These are phyloP conservation scores for Chytriomyces hyalinus DNA, from an alignment of 192 early-diverging fungal species.

Conservation along the genomic window DNA sequence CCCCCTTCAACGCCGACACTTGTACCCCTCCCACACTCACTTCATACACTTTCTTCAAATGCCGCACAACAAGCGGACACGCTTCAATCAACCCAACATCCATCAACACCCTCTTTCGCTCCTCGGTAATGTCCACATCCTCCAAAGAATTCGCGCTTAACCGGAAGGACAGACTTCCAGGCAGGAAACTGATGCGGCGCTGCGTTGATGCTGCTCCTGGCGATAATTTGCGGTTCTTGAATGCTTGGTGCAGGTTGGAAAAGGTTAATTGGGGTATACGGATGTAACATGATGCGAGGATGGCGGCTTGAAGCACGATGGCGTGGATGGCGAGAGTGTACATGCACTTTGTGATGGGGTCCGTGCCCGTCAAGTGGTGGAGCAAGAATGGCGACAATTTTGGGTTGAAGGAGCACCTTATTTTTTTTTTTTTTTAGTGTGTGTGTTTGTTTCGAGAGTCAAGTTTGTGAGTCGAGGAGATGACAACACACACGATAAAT, in stretches of 20 bases:
- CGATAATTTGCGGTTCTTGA: neutral
- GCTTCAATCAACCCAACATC: conserved; percentile 8
- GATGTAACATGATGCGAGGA: too few species aligned
- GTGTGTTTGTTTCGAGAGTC: too few species aligned
- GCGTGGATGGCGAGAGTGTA: too few species aligned
- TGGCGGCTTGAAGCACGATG: too few species aligned
- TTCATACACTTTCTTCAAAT: conserved; percentile 49
- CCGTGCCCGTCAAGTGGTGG: too few species aligned
- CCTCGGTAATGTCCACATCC: conserved; percentile 55
- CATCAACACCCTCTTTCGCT: conserved; percentile 40
- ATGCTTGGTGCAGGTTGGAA: neutral
- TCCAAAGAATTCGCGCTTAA: conserved; percentile 47
- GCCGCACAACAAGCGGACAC: neutral
- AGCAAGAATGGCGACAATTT: too few species aligned
- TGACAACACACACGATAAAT: neutral
- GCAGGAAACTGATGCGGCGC: neutral
- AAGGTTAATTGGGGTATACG: neutral
- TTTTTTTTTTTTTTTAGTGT: too few species aligned
- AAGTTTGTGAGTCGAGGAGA: conserved; percentile 44
- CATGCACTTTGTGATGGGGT: too few species aligned
- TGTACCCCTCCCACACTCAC: conserved; percentile 61
- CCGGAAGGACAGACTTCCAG: conserved; percentile 18
- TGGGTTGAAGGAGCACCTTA: too few species aligned
- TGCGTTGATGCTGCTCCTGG: neutral
- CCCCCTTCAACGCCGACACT: conserved; percentile 26